Evolutionary conservation across 2,329 filamentous ascomycete species (phyloP).

Genomic region (Sclerotinia minor): DNA sequence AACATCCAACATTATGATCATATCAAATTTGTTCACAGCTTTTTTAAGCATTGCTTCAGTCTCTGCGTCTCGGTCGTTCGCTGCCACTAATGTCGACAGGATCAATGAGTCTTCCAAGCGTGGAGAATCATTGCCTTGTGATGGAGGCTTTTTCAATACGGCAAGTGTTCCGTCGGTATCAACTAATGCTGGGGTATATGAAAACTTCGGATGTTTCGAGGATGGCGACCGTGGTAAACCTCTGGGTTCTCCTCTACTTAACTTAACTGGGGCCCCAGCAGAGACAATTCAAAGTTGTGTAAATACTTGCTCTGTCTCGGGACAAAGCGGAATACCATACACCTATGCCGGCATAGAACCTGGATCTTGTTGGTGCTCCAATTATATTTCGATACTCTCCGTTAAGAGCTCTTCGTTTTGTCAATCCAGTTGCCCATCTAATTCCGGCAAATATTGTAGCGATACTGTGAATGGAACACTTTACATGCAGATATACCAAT

Average conservation of each 20-base stretch:
- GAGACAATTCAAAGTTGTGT: constrained; percentile 17
- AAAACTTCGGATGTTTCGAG: constrained; percentile 9
- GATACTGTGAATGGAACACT: neutral
- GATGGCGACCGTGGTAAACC: constrained; percentile 9
- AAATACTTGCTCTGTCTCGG: constrained; percentile 6
- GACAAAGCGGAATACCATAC: neutral
- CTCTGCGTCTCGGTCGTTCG: neutral
- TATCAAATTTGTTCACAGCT: neutral
- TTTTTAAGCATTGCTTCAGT: constrained; percentile 2
- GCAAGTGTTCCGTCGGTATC: constrained; percentile 6
- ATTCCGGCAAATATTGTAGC: constrained; percentile 4
- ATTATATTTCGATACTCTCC: constrained; percentile 12
- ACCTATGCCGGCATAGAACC: constrained; percentile 14
- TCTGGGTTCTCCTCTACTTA: constrained; percentile 1
- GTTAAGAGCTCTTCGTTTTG: constrained; percentile 5
- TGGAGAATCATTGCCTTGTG: neutral
- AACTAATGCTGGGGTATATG: neutral
- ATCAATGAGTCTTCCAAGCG: neutral
- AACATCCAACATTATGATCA: constrained; percentile 7
- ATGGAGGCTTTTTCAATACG: constrained; percentile 1
- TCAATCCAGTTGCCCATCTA: constrained; percentile 8
- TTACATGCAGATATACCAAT: constrained; percentile 19
- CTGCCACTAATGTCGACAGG: neutral
- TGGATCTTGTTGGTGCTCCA: constrained; percentile 12
- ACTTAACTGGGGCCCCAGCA: neutral